phyloP scores from a whole-genome alignment of 176 grass and related monocot genomes.

The Ampelocalamus luodianensis region DNA sequence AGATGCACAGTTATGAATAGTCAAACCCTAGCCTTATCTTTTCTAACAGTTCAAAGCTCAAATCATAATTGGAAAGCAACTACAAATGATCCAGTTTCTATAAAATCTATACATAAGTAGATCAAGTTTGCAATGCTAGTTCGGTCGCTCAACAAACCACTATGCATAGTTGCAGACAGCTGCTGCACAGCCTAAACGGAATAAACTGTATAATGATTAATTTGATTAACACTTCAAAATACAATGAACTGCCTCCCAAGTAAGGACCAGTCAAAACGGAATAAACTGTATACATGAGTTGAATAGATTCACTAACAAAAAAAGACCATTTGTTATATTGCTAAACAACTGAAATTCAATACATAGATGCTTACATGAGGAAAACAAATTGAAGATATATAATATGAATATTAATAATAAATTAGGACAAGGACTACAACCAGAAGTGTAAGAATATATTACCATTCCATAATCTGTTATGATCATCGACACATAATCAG shows the following conservation, averaged over 20 bases:
- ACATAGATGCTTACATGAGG: not conserved
- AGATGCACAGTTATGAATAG: no score
- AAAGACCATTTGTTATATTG: not conserved
- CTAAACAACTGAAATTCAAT: slow-evolving; percentile 2
- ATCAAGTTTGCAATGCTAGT: not conserved
- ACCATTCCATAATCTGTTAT: slow-evolving; percentile 96
- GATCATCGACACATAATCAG: slow-evolving; percentile 81
- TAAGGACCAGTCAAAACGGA: not conserved
- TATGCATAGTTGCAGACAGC: not conserved
- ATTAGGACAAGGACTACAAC: slow-evolving; percentile 8
- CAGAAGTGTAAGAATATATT: slow-evolving; percentile 39
- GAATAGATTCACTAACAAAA: not conserved
- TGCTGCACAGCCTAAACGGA: not conserved
- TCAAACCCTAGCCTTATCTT: no score
- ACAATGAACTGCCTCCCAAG: not conserved
- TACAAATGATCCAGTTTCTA: not conserved
- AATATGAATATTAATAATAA: not conserved
- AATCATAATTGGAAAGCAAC: not conserved
- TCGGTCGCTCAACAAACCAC: not conserved
- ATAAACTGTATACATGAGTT: no score
- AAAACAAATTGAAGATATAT: slow-evolving; percentile 19
- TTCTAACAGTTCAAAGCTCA: not conserved
- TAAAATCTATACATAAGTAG: not conserved
- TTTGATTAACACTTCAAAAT: not conserved
- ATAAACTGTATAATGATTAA: slow-evolving; percentile 11